Evolutionary conservation across 2,329 filamentous ascomycete species (phyloP).

Genomic region (Alternaria gaisen): DNA sequence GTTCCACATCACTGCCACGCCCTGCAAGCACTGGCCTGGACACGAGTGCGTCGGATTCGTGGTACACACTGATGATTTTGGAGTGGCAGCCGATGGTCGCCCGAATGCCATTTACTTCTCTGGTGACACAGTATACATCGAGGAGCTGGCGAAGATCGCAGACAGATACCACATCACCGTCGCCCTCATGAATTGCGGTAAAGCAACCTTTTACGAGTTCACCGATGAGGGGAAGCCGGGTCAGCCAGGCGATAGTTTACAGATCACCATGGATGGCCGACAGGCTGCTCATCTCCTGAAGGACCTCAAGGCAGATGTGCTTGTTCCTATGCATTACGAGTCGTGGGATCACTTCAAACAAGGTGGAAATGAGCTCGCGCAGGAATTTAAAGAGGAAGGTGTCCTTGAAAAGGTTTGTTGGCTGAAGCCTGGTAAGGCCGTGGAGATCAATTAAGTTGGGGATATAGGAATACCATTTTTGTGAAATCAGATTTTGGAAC

Average conservation of each 20-base stretch:
- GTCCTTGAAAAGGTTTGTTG: not conserved
- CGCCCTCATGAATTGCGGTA: not conserved
- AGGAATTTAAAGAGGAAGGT: not conserved
- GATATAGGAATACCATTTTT: too few relatives aligned
- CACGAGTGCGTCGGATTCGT: conserved; percentile 60
- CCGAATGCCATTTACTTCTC: conserved; percentile 61
- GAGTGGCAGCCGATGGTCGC: conserved; percentile 40
- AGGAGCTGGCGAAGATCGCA: conserved; percentile 39
- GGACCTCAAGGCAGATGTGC: not conserved
- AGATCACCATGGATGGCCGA: not conserved
- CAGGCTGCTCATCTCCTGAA: not conserved
- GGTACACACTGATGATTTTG: conserved; percentile 51
- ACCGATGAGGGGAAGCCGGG: not conserved
- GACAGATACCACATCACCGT: conserved; percentile 5
- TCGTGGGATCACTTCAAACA: conserved; percentile 1
- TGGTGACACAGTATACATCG: conserved; percentile 60
- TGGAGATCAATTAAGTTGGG: not conserved
- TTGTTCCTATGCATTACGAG: conserved; percentile 3
- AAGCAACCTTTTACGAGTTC: not conserved
- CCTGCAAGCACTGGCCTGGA: conserved; percentile 56
- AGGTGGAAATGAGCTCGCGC: not conserved
- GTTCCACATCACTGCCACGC: conserved; percentile 56
- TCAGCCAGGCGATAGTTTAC: not conserved
- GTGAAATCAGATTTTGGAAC: too few relatives aligned
- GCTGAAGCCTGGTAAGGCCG: not conserved